These are phyloP conservation scores for Pseudoturritis turrita DNA, from an alignment of 345 rosid species.

Conservation along the genomic window DNA sequence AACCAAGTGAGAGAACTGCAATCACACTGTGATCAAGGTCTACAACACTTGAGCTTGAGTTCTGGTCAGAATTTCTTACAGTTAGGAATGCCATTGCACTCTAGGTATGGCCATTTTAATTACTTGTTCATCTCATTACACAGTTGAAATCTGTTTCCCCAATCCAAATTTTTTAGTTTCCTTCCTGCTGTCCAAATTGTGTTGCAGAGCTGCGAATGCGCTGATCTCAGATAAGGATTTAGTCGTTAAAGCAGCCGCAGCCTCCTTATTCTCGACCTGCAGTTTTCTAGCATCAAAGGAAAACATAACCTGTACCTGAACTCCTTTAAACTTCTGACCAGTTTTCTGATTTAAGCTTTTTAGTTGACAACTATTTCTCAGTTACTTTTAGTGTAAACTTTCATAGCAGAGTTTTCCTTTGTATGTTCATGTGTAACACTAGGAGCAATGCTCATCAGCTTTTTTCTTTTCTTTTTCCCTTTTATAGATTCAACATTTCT, in stretches of 20 bases:
- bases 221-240: constrained; percentile 56
- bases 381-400: constrained; percentile 15
- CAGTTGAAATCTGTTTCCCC: not conserved
- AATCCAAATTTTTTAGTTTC: not conserved
- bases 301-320: constrained; percentile 64
- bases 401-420: constrained; percentile 16
- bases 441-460: constrained; percentile 23
- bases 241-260: constrained; percentile 87
- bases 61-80: constrained; percentile 39
- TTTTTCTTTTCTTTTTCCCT: not conserved
- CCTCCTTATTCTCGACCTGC: constrained; percentile 87
- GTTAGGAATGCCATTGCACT: constrained; percentile 27
- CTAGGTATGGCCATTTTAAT: constrained; percentile 32
- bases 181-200: not conserved
- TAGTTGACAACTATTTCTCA: constrained; percentile 6
- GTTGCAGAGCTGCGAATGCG: constrained; percentile 44
- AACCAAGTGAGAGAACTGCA: constrained; percentile 71
- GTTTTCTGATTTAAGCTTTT: constrained; percentile 12
- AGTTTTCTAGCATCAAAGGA: constrained; percentile 58
- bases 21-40: constrained; percentile 68
- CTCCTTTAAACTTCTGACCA: not conserved
- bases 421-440: constrained; percentile 24
- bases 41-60: constrained; percentile 49
- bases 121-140: constrained; percentile 37
- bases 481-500: not conserved